phyloP scores from a whole-genome alignment of 257 asterid species.

The Rubia yunnanensis region DNA sequence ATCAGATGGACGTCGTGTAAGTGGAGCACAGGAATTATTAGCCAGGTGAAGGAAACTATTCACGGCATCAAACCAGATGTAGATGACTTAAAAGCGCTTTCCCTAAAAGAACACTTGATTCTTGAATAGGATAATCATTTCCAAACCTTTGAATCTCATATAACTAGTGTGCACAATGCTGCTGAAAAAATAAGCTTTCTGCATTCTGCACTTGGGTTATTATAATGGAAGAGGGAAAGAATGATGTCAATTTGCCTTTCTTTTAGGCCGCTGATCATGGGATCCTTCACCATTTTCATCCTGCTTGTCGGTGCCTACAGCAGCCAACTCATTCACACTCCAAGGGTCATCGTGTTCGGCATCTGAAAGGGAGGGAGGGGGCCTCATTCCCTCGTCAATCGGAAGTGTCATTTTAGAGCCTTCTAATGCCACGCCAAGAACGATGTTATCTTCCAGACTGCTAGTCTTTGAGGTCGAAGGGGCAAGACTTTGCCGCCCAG shows the following conservation, averaged over 20 bases:
- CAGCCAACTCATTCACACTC: constrained; percentile 14
- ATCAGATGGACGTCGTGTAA: too few relatives aligned
- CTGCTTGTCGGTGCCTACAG: constrained; percentile 19
- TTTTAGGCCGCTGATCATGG: constrained; percentile 19
- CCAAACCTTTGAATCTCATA: background rate
- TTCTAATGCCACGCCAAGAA: constrained; percentile 31
- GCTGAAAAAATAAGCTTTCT: constrained; percentile 6
- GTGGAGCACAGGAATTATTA: too few relatives aligned
- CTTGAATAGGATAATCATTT: background rate
- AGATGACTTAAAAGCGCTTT: too few relatives aligned
- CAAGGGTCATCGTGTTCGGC: constrained; percentile 22
- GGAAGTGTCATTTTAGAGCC: constrained; percentile 32
- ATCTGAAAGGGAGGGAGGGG: constrained; percentile 15
- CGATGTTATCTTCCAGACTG: constrained; percentile 24
- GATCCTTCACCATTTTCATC: constrained; percentile 17
- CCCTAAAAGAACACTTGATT: too few relatives aligned
- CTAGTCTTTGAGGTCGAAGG: constrained; percentile 13
- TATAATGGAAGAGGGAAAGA: background rate
- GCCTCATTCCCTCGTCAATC: constrained; percentile 22
- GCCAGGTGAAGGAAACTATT: too few relatives aligned
- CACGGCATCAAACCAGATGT: too few relatives aligned
- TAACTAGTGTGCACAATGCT: constrained; percentile 6
- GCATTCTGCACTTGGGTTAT: constrained; percentile 10
- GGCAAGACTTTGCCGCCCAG: constrained; percentile 14
- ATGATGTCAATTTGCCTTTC: constrained; percentile 7